Evolutionary conservation across 805 yeast species (phyloP).

Genomic region (Barnettozyma wickerhamii): DNA sequence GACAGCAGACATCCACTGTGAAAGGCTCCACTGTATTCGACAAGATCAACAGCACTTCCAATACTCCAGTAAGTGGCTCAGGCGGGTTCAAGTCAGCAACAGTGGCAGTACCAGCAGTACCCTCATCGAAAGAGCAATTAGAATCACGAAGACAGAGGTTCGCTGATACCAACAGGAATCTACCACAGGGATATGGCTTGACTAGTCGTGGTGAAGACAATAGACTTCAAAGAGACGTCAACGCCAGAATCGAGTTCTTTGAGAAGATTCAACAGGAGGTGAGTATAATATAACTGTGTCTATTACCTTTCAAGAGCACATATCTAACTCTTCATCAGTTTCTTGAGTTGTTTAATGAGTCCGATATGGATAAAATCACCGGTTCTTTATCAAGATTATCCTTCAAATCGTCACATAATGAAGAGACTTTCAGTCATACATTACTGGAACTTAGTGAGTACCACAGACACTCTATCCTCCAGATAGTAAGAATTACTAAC

Average conservation of each 20-base stretch:
- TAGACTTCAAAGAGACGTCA: conserved; percentile 40
- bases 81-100: too few species aligned
- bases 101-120: background rate
- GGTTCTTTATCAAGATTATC: background rate
- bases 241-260: conserved; percentile 39
- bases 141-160: conserved; percentile 33
- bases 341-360: conserved; percentile 1
- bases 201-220: conserved; percentile 58
- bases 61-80: too few species aligned
- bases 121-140: conserved; percentile 5
- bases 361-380: background rate
- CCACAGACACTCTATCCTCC: background rate
- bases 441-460: conserved; percentile 31
- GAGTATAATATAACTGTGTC: conserved; percentile 10
- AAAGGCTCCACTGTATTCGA: too few species aligned
- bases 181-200: conserved; percentile 41
- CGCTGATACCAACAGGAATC: conserved; percentile 19
- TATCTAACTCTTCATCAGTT: too few species aligned
- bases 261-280: conserved; percentile 30
- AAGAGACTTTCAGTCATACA: conserved; percentile 25
- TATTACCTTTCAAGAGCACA: too few species aligned
- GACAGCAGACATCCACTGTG: too few species aligned
- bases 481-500: background rate
- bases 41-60: too few species aligned
- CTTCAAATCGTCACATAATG: background rate